Evolutionary conservation across 1,284 basidiomycete species (phyloP).

Genomic region (Anthracocystis walkeri): DNA sequence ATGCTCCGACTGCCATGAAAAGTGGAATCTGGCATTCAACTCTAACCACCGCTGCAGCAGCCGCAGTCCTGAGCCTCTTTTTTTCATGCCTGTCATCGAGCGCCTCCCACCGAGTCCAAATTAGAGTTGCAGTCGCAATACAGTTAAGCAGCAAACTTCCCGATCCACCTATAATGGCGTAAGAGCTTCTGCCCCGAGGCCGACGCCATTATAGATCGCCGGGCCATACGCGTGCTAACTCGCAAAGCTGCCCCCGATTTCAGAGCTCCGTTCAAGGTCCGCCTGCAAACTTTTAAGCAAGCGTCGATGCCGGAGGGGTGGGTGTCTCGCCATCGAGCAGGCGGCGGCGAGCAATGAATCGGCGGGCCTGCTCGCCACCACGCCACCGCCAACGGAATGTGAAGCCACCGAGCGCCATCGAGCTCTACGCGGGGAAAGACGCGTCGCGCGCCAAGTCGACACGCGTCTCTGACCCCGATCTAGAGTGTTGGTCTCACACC

Average conservation of each 20-base stretch:
- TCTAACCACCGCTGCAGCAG: conserved; percentile 1
- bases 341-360: not conserved
- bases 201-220: conserved; percentile 1
- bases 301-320: conserved; percentile 3
- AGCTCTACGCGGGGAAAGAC: not conserved
- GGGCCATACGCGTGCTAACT: not conserved
- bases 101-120: not conserved
- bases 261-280: not conserved
- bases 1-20: conserved; percentile 1
- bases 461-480: conserved; percentile 8
- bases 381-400: conserved; percentile 1
- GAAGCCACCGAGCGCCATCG: not conserved
- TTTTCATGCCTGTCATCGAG: not conserved
- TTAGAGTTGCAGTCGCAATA: too few relatives aligned
- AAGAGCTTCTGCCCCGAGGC: not conserved
- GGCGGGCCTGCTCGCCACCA: not conserved
- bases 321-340: conserved; percentile 10
- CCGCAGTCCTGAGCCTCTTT: not conserved
- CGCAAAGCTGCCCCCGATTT: not conserved
- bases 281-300: not conserved
- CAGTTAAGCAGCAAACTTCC: conserved; percentile 1
- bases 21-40: conserved; percentile 1
- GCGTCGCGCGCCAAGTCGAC: conserved; percentile 9
- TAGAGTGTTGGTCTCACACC: conserved; percentile 19
- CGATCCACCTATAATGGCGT: not conserved